Evolutionary conservation across 441 rosid species (phyloP).

Genomic region (Kokia cookei): DNA sequence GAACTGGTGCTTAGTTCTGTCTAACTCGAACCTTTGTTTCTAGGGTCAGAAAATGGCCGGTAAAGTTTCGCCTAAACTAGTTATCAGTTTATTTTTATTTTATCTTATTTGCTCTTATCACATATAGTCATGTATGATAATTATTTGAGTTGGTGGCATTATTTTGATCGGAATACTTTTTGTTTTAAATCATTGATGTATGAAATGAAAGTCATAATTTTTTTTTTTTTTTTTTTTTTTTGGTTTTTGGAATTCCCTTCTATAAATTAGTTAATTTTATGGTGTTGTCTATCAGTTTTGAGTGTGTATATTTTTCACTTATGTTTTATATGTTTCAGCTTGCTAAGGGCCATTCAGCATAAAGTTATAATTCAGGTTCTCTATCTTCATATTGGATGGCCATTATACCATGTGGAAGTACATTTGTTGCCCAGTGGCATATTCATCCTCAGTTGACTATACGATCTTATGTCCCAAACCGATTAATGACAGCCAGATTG

Average conservation of each 20-base stretch:
- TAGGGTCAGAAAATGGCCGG: background rate
- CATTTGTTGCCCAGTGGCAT: constrained; percentile 84
- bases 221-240: background rate
- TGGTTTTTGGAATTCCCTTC: background rate
- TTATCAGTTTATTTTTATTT: background rate
- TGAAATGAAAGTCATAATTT: background rate
- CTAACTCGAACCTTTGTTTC: background rate
- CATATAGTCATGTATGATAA: background rate
- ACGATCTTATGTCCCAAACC: constrained; percentile 37
- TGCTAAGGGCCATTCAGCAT: constrained; percentile 5
- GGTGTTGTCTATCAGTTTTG: background rate
- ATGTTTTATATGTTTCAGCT: constrained; percentile 5
- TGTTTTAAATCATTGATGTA: background rate
- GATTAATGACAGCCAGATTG: constrained; percentile 30
- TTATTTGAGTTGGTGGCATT: background rate
- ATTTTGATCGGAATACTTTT: background rate
- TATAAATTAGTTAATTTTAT: background rate
- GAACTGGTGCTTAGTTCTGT: background rate
- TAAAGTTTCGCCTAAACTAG: background rate
- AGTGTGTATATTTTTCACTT: background rate
- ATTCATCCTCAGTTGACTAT: constrained; percentile 50
- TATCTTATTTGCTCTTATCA: background rate
- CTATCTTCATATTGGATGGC: constrained; percentile 52
- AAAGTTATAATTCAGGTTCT: background rate
- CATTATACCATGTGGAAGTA: constrained; percentile 63